Evolutionary conservation across 2,329 filamentous ascomycete species (phyloP).

Genomic region (Colletotrichum eremochloae): DNA sequence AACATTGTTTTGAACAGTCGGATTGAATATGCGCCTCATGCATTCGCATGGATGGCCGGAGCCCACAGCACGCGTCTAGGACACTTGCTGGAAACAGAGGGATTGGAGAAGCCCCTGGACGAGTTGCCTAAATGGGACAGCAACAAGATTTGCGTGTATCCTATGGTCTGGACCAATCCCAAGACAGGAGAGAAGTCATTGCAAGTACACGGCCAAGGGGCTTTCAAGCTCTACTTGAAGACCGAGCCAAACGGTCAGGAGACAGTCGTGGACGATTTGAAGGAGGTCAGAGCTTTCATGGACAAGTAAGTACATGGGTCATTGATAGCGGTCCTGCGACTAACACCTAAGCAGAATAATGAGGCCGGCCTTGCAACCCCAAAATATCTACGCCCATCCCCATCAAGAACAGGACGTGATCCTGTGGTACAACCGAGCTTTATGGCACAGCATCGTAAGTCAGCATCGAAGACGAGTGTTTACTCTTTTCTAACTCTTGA

Average conservation of each 20-base stretch:
- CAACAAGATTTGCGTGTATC: conserved; percentile 55
- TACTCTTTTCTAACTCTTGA: conserved; percentile 58
- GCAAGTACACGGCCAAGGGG: conserved; percentile 57
- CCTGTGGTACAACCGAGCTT: conserved; percentile 58
- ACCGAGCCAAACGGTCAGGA: conserved; percentile 51
- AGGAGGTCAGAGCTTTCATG: conserved; percentile 53
- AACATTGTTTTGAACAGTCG: conserved; percentile 57
- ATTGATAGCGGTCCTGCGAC: conserved; percentile 31
- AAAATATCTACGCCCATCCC: conserved; percentile 57
- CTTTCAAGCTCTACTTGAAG: conserved; percentile 55
- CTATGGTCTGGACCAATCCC: conserved; percentile 62
- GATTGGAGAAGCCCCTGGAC: conserved; percentile 54
- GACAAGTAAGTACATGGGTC: conserved; percentile 46
- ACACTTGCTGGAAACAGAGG: conserved; percentile 55
- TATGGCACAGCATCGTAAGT: conserved; percentile 56
- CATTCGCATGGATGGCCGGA: conserved; percentile 59
- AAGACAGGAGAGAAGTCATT: conserved; percentile 57
- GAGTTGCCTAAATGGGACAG: conserved; percentile 54
- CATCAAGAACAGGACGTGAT: conserved; percentile 59
- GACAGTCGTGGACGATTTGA: conserved; percentile 54
- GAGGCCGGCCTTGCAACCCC: conserved; percentile 55
- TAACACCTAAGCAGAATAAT: conserved; percentile 48
- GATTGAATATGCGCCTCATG: conserved; percentile 61
- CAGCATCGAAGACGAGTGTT: conserved; percentile 49
- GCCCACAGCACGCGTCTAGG: conserved; percentile 57